Percentiles rank a stretch among this genome's conserved stretches.
phyloP scores from a whole-genome alignment of 1,139 yeast genomes.

The Yamadazyma dendronema region DNA sequence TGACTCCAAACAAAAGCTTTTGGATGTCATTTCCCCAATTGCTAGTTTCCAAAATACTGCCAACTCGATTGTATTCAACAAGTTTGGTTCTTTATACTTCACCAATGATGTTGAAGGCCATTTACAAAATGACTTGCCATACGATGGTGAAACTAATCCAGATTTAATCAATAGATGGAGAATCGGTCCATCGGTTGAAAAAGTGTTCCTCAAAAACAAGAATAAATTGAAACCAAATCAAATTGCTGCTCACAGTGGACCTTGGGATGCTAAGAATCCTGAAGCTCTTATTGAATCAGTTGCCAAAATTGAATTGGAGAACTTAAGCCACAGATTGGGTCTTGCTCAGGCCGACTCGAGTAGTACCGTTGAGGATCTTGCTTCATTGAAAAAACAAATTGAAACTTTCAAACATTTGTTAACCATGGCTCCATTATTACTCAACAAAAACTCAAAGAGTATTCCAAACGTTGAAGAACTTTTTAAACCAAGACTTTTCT shows the following conservation, averaged over 20 bases:
- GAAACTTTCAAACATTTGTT: conserved; percentile 59
- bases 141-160: conserved; percentile 58
- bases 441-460: conserved; percentile 48
- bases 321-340: conserved; percentile 53
- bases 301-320: conserved; percentile 67
- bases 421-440: conserved; percentile 52
- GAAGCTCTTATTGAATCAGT: conserved; percentile 60
- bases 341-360: conserved; percentile 56
- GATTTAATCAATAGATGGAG: conserved; percentile 70
- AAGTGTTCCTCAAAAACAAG: conserved; percentile 71
- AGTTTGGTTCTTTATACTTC: conserved; percentile 82
- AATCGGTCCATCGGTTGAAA: conserved; percentile 87
- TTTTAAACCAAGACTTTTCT: conserved; percentile 68
- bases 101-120: conserved; percentile 52
- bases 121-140: conserved; percentile 50
- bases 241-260: conserved; percentile 60
- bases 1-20: conserved; percentile 42
- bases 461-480: conserved; percentile 61
- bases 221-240: conserved; percentile 42
- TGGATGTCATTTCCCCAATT: conserved; percentile 59
- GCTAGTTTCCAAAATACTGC: conserved; percentile 58
- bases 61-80: conserved; percentile 56
- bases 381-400: conserved; percentile 47
- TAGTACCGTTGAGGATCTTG: conserved; percentile 39
- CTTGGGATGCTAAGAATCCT: conserved; percentile 65